Conservation (phyloP, 129 eudicot species). For the Saposhnikovia divaricata region DNA sequence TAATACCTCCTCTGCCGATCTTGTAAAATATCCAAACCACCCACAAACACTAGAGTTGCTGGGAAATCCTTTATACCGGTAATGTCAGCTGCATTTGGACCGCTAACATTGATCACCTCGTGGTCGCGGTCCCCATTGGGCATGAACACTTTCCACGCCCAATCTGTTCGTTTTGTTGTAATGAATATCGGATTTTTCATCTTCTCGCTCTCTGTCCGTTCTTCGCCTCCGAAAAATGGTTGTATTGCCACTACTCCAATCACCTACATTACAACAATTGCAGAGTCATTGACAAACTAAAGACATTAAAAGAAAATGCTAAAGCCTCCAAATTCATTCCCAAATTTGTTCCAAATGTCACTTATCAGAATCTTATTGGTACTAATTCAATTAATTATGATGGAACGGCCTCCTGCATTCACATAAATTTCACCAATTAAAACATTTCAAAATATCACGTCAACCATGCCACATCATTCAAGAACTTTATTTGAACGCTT, state of each 20-base stretch:
- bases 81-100: conserved; percentile 9
- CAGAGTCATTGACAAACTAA: background rate
- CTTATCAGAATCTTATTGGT: no score
- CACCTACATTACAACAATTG: background rate
- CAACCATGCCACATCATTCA: no score
- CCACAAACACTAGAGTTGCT: conserved; percentile 12
- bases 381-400: no score
- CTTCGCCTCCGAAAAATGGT: conserved; percentile 25
- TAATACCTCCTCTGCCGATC: conserved; percentile 25
- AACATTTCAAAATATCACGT: no score
- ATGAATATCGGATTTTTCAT: conserved; percentile 6
- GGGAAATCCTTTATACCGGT: background rate
- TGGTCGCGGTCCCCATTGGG: conserved; percentile 13
- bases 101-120: conserved; percentile 18
- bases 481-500: no score
- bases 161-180: conserved; percentile 14
- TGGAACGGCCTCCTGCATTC: no score
- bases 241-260: conserved; percentile 22
- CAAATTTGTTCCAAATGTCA: no score
- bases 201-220: conserved; percentile 13
- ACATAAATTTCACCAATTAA: no score
- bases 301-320: no score
- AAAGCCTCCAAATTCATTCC: no score
- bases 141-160: conserved; percentile 21
- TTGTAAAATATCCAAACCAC: conserved; percentile 13